A percentile compares a stretch with the other conserved stretches of the same genome.
Conservation (phyloP, 345 rosid species). For the Zanthoxylum bungeanum region DNA sequence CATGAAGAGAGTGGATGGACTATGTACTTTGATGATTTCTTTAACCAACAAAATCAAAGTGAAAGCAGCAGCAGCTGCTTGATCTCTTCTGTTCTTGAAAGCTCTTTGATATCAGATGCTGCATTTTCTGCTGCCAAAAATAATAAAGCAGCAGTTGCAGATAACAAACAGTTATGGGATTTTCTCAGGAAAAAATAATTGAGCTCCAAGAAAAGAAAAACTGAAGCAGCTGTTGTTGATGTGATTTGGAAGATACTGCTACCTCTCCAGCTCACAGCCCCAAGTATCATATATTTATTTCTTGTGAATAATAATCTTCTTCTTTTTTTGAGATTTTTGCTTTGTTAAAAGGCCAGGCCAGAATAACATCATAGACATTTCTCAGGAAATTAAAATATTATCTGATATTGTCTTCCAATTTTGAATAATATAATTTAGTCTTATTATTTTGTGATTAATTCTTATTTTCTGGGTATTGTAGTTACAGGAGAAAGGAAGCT, state of each 20-base stretch:
- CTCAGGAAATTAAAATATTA: slow-evolving; percentile 18
- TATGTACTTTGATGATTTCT: slow-evolving; percentile 49
- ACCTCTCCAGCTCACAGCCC: slow-evolving; percentile 49
- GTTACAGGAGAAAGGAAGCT: slow-evolving; percentile 26
- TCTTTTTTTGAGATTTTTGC: neutral
- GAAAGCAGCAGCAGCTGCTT: slow-evolving; percentile 10
- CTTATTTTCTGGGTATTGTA: neutral
- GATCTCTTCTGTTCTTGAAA: slow-evolving; percentile 13
- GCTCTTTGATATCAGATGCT: slow-evolving; percentile 40
- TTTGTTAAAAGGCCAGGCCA: slow-evolving; percentile 14
- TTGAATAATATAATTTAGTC: no score
- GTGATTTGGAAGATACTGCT: slow-evolving; percentile 63
- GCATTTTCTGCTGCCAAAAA: slow-evolving; percentile 31
- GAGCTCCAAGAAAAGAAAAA: slow-evolving; percentile 35
- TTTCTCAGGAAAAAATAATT: slow-evolving; percentile 6
- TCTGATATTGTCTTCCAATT: neutral
- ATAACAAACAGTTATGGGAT: neutral
- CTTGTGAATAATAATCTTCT: no score
- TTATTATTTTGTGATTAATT: no score
- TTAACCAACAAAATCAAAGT: slow-evolving; percentile 16
- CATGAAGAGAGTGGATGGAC: slow-evolving; percentile 71
- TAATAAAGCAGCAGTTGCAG: slow-evolving; percentile 8
- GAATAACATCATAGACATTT: slow-evolving; percentile 18
- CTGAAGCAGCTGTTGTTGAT: slow-evolving; percentile 24
- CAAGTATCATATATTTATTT: slow-evolving; percentile 30